phyloP scores from a whole-genome alignment of 106 monocot genomes.

The Dendrobium huoshanense region DNA sequence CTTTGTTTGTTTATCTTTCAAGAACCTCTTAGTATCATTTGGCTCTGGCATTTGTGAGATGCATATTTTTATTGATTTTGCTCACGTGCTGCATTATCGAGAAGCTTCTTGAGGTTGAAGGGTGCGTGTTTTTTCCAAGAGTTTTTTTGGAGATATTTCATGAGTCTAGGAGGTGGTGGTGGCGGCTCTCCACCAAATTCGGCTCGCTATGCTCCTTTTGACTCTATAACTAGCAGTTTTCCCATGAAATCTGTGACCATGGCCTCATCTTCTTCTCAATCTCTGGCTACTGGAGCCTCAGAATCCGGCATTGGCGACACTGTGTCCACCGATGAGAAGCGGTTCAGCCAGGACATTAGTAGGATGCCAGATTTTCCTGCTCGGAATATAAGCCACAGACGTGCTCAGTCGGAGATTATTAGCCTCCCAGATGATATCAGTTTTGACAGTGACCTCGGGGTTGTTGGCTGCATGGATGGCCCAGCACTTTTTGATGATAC shows the following conservation, averaged over 20 bases:
- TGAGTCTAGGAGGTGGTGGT: conserved; percentile 9
- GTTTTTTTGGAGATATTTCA: neutral
- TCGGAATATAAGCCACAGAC: conserved; percentile 49
- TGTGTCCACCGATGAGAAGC: neutral
- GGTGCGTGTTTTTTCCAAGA: neutral
- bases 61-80: neutral
- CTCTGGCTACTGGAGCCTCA: neutral
- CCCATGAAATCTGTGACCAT: conserved; percentile 9
- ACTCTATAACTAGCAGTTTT: neutral
- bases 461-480: conserved; percentile 34
- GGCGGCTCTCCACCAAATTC: neutral
- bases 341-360: conserved; percentile 59
- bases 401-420: conserved; percentile 78
- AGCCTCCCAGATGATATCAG: conserved; percentile 66
- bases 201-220: conserved; percentile 1
- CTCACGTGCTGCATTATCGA: neutral
- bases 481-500: conserved; percentile 46
- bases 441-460: conserved; percentile 59
- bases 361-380: conserved; percentile 64
- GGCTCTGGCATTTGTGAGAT: neutral
- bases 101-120: neutral
- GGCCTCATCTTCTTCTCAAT: conserved; percentile 3
- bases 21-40: neutral
- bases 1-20: neutral
- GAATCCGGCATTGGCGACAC: neutral